Conservation (phyloP, 164 flowering plant species). For the grape (Vitis vinifera) region DNA sequence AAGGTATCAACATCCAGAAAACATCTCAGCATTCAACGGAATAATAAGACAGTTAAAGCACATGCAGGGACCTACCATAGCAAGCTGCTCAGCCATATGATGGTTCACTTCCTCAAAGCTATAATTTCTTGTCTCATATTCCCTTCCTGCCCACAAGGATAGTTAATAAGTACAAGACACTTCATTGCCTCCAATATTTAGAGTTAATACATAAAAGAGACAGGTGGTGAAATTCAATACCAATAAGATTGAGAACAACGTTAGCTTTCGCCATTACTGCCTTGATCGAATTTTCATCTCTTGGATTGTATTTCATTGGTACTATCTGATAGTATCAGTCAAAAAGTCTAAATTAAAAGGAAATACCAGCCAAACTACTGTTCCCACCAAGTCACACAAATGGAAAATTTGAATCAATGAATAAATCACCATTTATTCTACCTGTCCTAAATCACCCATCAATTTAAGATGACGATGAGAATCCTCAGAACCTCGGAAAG, state of each 20-base stretch:
- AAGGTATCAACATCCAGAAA: no score
- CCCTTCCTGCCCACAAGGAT: slow-evolving; percentile 65
- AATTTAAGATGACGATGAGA: slow-evolving; percentile 89
- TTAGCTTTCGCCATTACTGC: slow-evolving; percentile 99
- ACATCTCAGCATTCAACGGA: neutral
- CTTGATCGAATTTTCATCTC: slow-evolving; percentile 89
- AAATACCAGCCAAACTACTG: neutral
- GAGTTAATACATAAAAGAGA: neutral
- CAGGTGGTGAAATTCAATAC: slow-evolving; percentile 31
- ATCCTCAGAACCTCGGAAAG: slow-evolving; percentile 97
- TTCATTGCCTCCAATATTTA: slow-evolving; percentile 2
- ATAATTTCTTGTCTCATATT: slow-evolving; percentile 89
- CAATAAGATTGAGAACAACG: slow-evolving; percentile 95
- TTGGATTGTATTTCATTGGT: slow-evolving; percentile 94
- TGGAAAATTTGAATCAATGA: no score
- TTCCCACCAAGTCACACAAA: no score
- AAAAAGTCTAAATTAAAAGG: neutral
- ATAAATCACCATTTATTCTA: slow-evolving; percentile 17
- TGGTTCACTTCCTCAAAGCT: slow-evolving; percentile 92
- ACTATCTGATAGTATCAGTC: slow-evolving; percentile 57
- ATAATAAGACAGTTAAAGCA: neutral
- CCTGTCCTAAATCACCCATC: slow-evolving; percentile 99
- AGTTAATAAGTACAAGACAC: neutral
- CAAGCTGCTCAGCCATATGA: slow-evolving; percentile 84
- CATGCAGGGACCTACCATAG: slow-evolving; percentile 49